Base-by-base conservation (phyloP, 345 rosid species). In the Trapa incisa region DNA sequence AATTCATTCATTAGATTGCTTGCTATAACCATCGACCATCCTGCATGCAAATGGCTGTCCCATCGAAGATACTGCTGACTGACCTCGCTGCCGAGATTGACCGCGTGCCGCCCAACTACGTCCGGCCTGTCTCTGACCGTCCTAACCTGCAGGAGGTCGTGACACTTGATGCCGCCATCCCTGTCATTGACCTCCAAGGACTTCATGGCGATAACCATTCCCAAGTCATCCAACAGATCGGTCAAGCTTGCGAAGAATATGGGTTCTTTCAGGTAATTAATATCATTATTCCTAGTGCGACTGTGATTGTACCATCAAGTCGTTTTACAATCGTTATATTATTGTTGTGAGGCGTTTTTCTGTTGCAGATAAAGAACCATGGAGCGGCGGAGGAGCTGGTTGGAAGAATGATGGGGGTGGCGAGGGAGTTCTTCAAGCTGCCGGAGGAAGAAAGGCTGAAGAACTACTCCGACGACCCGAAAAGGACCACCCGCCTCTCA, bases 391-490 rank as follows among this genome's bases (percentile, higher is more conserved):
- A 79, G 36, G 66, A 33, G 17, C 68, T 68, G 35, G 52, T 84
- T 2, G 22, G 78, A 1, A 76, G 72, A 22, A 78, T 88, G 75
- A 12, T 83, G 41, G 35, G 35, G 1, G 16, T 71, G 0, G 85
- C 94, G 0, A 81, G 71, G 68, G 87, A 80, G 8, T 92, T 92
- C 69, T 92, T 88, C 74, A 68, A 71, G 36, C 72, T 84, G 67
- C 88, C 94, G 0, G 86, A 82, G 72, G 78, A 80, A 42, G 97
- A 92, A 77, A 84, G 86, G 76, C 4, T 88, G 71, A 88, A 86
- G 75, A 71, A 45, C 48, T 92, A 84, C 72, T 88, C 96, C 0
- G 77, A 86, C 5, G 97, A 90, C 63, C 74, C 97, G 6, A 47
- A 75, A 1, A 90, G 83, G 71, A 72, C 80, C 0, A 80, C 82